These are phyloP conservation scores for Boletus edulis DNA, from an alignment of 768 basidiomycete species.

Conservation along the genomic window DNA sequence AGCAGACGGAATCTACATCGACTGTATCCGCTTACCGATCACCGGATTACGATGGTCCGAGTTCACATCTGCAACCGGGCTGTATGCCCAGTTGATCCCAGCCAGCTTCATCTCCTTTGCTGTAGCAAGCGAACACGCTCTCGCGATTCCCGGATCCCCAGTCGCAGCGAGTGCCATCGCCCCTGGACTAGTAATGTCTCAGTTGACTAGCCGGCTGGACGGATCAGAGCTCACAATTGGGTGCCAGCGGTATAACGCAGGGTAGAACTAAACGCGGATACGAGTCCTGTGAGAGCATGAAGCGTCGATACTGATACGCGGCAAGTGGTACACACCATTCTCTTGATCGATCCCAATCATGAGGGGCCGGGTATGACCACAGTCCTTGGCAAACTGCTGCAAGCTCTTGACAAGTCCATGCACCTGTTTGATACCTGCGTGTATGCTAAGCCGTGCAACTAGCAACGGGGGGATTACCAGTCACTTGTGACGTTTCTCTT, in stretches of 20 bases:
- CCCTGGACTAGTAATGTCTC: conserved; percentile 48
- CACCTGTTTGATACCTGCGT: conserved; percentile 50
- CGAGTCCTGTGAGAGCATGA: conserved; percentile 44
- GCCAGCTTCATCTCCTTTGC: conserved; percentile 55
- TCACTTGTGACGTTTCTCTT: conserved; percentile 61
- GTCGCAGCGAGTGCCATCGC: conserved; percentile 71
- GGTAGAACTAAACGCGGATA: conserved; percentile 62
- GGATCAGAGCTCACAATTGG: conserved; percentile 52
- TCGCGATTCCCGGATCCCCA: conserved; percentile 41
- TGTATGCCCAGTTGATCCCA: conserved; percentile 71
- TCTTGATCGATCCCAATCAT: conserved; percentile 76
- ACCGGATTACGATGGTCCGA: conserved; percentile 68
- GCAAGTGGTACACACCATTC: conserved; percentile 45
- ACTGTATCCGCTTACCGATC: conserved; percentile 46
- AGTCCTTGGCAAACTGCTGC: conserved; percentile 53
- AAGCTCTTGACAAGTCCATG: conserved; percentile 46
- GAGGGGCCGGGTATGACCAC: conserved; percentile 54
- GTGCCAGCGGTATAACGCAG: conserved; percentile 46
- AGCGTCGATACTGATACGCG: neutral
- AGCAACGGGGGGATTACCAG: neutral
- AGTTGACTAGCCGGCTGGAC: neutral
- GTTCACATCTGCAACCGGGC: conserved; percentile 72
- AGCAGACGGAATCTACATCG: neutral
- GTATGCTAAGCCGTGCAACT: neutral
- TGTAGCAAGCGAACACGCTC: conserved; percentile 47